These are phyloP conservation scores for Rhizophagus clarus DNA, from an alignment of 192 early-diverging fungal genomes.

Conservation along the genomic window DNA sequence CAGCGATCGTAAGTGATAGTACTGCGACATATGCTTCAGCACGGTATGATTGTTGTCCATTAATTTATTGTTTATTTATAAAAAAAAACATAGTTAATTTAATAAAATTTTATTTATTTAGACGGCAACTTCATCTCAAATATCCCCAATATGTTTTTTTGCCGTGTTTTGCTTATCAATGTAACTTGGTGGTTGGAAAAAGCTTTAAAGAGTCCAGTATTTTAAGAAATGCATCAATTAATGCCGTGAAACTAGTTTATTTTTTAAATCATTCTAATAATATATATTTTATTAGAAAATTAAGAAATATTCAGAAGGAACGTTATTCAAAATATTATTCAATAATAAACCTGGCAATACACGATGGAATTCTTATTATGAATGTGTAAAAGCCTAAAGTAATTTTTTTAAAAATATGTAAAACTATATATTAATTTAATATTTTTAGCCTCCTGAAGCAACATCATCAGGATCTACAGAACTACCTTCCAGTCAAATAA, in stretches of 20 bases:
- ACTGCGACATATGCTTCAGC: too few relatives aligned
- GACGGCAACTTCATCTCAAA: too few relatives aligned
- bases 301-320: background rate
- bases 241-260: background rate
- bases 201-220: constrained; percentile 23
- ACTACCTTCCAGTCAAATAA: background rate
- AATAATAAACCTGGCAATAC: background rate
- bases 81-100: too few relatives aligned
- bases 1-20: too few relatives aligned
- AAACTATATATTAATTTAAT: background rate
- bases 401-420: background rate
- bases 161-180: constrained; percentile 13
- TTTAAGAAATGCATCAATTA: background rate
- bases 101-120: too few relatives aligned
- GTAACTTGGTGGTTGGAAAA: constrained; percentile 1
- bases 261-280: constrained; percentile 22
- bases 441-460: too few relatives aligned
- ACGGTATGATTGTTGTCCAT: too few relatives aligned
- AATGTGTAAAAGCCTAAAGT: constrained; percentile 1
- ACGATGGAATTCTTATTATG: constrained; percentile 14
- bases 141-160: background rate
- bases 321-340: constrained; percentile 12
- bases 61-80: too few relatives aligned
- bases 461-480: background rate
- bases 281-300: constrained; percentile 28